Evolutionary conservation across 805 yeast species (phyloP).

Genomic region (Kodamaea neixiangensis): DNA sequence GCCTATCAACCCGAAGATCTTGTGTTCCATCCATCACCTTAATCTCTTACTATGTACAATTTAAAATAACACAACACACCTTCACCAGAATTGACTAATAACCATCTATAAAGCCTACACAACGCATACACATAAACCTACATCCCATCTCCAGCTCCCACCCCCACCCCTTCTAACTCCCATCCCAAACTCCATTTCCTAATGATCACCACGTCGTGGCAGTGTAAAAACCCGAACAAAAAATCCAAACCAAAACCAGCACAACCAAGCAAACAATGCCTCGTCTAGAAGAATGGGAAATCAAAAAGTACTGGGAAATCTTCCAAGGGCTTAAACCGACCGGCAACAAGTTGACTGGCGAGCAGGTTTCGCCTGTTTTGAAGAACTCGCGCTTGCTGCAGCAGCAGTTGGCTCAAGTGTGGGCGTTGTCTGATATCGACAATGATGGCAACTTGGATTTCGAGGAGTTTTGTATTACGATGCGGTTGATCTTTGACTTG

Average conservation of each 20-base stretch:
- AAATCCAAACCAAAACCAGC: constrained; percentile 1
- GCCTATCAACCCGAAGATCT: too few species aligned
- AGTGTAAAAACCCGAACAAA: not conserved
- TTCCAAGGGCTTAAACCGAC: constrained; percentile 87
- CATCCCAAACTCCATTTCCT: not conserved
- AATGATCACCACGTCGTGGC: not conserved
- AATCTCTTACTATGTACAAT: too few species aligned
- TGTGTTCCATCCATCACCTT: too few species aligned
- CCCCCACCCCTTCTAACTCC: not conserved
- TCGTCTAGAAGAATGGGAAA: constrained; percentile 90
- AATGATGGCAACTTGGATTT: constrained; percentile 89
- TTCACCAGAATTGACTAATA: too few species aligned
- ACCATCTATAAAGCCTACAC: too few species aligned
- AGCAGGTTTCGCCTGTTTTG: constrained; percentile 79
- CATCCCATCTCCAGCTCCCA: too few species aligned
- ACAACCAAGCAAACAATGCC: constrained; percentile 41
- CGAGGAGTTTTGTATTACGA: constrained; percentile 96
- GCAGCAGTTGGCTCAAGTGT: constrained; percentile 73
- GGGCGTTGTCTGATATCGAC: constrained; percentile 94
- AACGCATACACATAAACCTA: too few species aligned
- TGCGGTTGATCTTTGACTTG: constrained; percentile 90
- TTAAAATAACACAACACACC: too few species aligned
- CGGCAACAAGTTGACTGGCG: constrained; percentile 78
- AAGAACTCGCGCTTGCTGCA: constrained; percentile 85
- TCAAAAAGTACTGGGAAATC: constrained; percentile 96